Evolutionary conservation across 257 asterid genomes (phyloP).

Genomic region (Gardenia jasminoides): DNA sequence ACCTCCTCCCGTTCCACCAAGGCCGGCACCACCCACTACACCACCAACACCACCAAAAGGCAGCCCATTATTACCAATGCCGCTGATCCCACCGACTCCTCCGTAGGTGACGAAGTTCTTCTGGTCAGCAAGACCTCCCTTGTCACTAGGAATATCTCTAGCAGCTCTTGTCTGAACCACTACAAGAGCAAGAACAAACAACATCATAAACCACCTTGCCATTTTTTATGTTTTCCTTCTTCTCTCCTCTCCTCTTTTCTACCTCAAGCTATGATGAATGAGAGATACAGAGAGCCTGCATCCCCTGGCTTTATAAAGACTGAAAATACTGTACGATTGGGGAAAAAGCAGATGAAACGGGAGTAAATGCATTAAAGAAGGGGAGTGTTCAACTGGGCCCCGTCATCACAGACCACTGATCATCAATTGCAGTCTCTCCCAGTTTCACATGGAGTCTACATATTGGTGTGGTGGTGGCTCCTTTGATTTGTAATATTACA

Average conservation of each 20-base stretch:
- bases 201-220: conserved; percentile 22
- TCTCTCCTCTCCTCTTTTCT: not conserved
- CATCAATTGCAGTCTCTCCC: not conserved
- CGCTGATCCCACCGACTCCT: conserved; percentile 31
- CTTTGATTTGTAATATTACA: not conserved
- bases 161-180: conserved; percentile 24
- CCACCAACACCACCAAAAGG: conserved; percentile 33
- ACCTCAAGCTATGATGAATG: not conserved
- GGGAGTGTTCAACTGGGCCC: not conserved
- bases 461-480: not conserved
- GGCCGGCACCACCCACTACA: conserved; percentile 21
- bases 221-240: conserved; percentile 9
- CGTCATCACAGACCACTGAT: too few species aligned
- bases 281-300: too few species aligned
- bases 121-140: conserved; percentile 32
- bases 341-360: not conserved
- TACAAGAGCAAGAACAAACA: conserved; percentile 27
- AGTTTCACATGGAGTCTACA: conserved; percentile 12
- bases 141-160: conserved; percentile 35
- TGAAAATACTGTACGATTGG: not conserved
- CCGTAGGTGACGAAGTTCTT: conserved; percentile 32
- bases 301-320: conserved; percentile 22
- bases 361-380: conserved; percentile 2
- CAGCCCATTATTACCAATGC: conserved; percentile 23
- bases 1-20: conserved; percentile 17